Evolutionary conservation across 116 monocot genomes (phyloP).

Genomic region (Posidonia oceanica): DNA sequence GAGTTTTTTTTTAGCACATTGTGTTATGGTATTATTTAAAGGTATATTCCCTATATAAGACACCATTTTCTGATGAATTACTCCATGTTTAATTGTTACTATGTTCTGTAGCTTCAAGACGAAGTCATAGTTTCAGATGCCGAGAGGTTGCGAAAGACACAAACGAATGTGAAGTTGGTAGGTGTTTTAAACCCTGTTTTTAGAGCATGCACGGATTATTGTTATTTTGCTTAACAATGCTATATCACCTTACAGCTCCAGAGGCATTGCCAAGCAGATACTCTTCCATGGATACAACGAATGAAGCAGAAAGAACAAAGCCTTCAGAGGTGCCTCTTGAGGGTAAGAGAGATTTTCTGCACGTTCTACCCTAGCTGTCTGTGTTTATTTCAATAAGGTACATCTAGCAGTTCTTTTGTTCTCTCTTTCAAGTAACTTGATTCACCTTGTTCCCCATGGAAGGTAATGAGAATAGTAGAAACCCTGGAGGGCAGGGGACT

Average conservation of each 20-base stretch:
- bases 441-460: not conserved
- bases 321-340: constrained; percentile 71
- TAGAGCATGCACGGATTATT: not conserved
- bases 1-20: too few relatives aligned
- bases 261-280: constrained; percentile 78
- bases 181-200: not conserved
- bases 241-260: constrained; percentile 46
- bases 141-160: constrained; percentile 62
- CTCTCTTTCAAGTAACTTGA: not conserved
- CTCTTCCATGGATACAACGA: constrained; percentile 64
- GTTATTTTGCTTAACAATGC: constrained; percentile 1
- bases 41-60: too few relatives aligned
- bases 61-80: too few relatives aligned
- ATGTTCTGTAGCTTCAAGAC: constrained; percentile 76
- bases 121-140: constrained; percentile 82
- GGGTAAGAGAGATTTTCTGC: constrained; percentile 25
- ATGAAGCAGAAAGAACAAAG: constrained; percentile 69
- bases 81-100: too few relatives aligned
- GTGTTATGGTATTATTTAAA: too few relatives aligned
- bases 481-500: constrained; percentile 72
- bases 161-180: constrained; percentile 86
- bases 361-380: not conserved
- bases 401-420: not conserved
- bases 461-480: constrained; percentile 93
- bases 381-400: not conserved